Evolutionary conservation across 1,284 basidiomycete species (phyloP).

Genomic region (Microbotryomycetes sp.): DNA sequence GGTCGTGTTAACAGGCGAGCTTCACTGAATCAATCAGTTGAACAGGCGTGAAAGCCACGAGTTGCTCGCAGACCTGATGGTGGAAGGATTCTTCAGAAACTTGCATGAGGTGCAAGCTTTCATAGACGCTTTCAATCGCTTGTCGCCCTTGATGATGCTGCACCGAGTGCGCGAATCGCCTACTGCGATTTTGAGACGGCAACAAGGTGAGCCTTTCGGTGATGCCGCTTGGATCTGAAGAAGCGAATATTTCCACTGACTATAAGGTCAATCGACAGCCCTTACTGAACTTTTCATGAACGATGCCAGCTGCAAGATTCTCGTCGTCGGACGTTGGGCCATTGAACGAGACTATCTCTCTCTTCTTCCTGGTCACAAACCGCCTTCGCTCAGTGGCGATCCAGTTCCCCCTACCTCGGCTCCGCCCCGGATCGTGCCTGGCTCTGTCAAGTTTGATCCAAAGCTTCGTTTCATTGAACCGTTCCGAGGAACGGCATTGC

Average conservation of each 20-base stretch:
- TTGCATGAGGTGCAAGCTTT: constrained; percentile 4
- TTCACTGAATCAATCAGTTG: not conserved
- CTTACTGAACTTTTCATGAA: not conserved
- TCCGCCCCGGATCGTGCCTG: too few relatives aligned
- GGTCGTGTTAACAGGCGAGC: not conserved
- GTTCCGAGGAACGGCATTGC: not conserved
- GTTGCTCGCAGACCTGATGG: constrained; percentile 2
- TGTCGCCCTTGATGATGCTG: constrained; percentile 9
- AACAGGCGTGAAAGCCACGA: not conserved
- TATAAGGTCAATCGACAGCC: too few relatives aligned
- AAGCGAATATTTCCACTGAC: not conserved
- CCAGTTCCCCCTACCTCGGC: too few relatives aligned
- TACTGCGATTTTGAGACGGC: not conserved
- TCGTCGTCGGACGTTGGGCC: constrained; percentile 15
- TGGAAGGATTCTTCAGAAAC: constrained; percentile 1
- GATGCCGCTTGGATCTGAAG: not conserved
- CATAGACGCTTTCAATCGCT: constrained; percentile 4
- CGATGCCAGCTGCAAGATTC: not conserved
- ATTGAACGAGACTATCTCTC: too few relatives aligned
- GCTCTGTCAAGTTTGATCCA: too few relatives aligned
- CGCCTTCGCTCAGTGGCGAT: too few relatives aligned
- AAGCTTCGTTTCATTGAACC: constrained; percentile 16
- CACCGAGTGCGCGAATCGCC: not conserved
- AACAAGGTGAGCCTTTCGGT: constrained; percentile 3
- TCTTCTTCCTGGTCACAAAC: too few relatives aligned